phyloP scores from a whole-genome alignment of 495 filamentous ascomycete genomes.

The Neurospora hispaniola region DNA sequence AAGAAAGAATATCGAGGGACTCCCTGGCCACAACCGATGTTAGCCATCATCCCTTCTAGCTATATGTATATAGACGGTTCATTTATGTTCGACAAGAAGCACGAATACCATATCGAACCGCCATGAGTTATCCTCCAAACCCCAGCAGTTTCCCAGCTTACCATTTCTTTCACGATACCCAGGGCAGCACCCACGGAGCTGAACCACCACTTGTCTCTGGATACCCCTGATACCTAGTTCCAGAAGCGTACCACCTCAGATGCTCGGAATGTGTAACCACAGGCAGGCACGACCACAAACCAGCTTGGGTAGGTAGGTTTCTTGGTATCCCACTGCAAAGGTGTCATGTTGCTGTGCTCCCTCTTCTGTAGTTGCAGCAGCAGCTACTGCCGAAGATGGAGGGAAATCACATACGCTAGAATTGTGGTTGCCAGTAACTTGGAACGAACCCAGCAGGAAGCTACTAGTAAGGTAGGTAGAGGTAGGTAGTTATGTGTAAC shows the following conservation, averaged over 20 bases:
- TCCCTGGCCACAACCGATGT: background rate
- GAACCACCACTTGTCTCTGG: background rate
- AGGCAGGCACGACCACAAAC: background rate
- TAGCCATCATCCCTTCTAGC: background rate
- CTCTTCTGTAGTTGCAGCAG: background rate
- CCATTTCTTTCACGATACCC: background rate
- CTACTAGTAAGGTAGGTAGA: background rate
- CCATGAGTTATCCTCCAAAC: background rate
- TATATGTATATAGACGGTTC: too few species aligned
- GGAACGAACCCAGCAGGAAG: background rate
- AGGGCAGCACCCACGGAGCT: background rate
- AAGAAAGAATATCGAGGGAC: background rate
- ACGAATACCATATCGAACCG: background rate
- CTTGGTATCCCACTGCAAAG: background rate
- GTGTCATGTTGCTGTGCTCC: background rate
- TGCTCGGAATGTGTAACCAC: background rate
- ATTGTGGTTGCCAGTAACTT: background rate
- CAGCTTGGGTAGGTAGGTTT: background rate
- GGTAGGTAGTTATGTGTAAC: background rate
- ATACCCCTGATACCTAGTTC: background rate
- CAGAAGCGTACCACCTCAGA: background rate
- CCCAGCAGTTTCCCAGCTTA: background rate
- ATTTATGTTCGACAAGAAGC: background rate
- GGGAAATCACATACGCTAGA: background rate
- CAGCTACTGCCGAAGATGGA: background rate